Evolutionary conservation across 257 asterid genomes (phyloP), one percentile per base, ranked within the genome.

Genomic region (Echites panduratus): DNA sequence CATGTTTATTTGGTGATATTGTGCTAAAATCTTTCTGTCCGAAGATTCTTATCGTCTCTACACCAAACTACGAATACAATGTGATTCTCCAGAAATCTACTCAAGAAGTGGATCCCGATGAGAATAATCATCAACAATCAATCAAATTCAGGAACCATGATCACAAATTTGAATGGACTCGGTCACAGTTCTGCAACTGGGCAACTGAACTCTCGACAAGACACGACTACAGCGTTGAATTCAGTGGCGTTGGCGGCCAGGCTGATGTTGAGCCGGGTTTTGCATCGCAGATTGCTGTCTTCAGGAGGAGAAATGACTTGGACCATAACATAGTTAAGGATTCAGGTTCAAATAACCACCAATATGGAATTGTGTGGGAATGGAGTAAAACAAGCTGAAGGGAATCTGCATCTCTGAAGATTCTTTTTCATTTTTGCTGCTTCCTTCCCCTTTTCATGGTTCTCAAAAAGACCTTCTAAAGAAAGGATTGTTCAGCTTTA

Each of bases 141-240:
- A 84, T 84, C 73, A 91, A 88, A 80, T 94, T 91, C 85, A 83
- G 99, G 64, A 94, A 94, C 84, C 93, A 89, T 44, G 99, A 94
- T 53, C 99, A 94, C 85, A 94, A 91, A 79, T 94, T 94, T 27
- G 97, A 91, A 76, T 94, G 99, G 99, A 91, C 97, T 1, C 79
- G 99, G 71, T 87, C 83, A 59, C 95, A 94, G 80, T 94, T 94
- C 52, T 52, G 80, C 76, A 81, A 61, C 1, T 94, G 99, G 99
- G 97, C 99, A 0, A 80, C 86, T 32, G 89, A 76, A 22, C 86
- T 94, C 44, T 92, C 97, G 8, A 43, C 44, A 6, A 80, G 81
- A 79, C 90, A 87, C 64, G 82, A 84, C 73, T 91, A 89, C 73
- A 56, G 58, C 56, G 95, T 94, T 4, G 92, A 86, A 53, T 91